Evolutionary conservation across 2,329 filamentous ascomycete genomes (phyloP), one percentile per base, ranked within the genome.

Genomic region (Hypoxylon sp.): DNA sequence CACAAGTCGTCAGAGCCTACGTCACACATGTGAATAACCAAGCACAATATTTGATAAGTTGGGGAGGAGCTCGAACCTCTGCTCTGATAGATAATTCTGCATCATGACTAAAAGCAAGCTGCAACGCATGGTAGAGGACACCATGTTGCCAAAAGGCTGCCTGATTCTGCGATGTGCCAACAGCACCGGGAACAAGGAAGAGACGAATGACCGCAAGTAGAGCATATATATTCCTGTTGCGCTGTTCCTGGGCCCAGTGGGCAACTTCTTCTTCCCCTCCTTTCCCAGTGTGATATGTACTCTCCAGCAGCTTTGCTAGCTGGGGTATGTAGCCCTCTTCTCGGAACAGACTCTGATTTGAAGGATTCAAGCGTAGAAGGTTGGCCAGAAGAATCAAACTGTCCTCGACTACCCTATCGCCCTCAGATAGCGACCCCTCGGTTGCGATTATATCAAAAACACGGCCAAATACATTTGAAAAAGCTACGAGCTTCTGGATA

Each of bases 401-500:
- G 79, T 99, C 96, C 80, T 98, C 95, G 2, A 98, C 92, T 11
- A 93, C 88, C 68, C 95, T 91, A 46, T 93, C 94, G 14, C 96
- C 96, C 74, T 97, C 91, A 3, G 86, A 86, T 49, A 99, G 83
- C 1, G 91, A 92, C 0, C 96, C 96, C 75, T 99, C 96, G 0
- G 86, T 84, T 72, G 91, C 88, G 59, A 99, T 92, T 59, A 98
- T 90, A 49, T 85, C 85, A 78, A 98, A 98, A 27, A 97, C 84
- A 48, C 91, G 90, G 68, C 96, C 94, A 75, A 98, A 98, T 0
- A 95, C 93, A 84, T 94, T 95, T 76, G 98, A 94, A 73, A 98
- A 98, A 0, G 94, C 96, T 25, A 98, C 95, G 1, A 98, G 86
- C 79, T 98, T 98, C 78, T 98, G 95, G 58, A 99, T 88, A 75